Evolutionary conservation across 1,139 yeast species (phyloP).

Genomic region (Suhomyces guaymorum): DNA sequence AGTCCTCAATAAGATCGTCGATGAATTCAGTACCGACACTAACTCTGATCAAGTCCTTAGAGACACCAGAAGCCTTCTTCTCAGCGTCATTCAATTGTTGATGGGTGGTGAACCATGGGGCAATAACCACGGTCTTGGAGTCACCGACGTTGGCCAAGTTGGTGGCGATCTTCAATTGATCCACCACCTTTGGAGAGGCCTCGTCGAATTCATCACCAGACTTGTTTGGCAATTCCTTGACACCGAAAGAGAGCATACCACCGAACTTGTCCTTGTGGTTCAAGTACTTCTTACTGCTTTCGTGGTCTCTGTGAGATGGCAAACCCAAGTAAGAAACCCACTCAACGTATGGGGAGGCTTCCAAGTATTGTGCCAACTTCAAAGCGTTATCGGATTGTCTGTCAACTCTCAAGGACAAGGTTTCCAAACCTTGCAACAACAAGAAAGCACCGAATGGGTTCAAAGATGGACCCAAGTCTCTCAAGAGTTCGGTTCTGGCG

Average conservation of each 20-base stretch:
- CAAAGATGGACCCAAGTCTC: conserved; percentile 89
- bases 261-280: conserved; percentile 67
- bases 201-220: conserved; percentile 60
- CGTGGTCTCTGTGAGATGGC: conserved; percentile 79
- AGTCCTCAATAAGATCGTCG: conserved; percentile 85
- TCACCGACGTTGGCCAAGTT: conserved; percentile 97
- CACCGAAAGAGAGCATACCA: conserved; percentile 87
- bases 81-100: conserved; percentile 85
- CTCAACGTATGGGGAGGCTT: conserved; percentile 66
- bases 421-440: conserved; percentile 88
- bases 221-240: conserved; percentile 57
- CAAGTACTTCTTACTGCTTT: conserved; percentile 78
- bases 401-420: conserved; percentile 88
- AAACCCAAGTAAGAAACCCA: conserved; percentile 95
- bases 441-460: conserved; percentile 89
- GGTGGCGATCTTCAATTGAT: conserved; percentile 76
- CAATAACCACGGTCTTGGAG: conserved; percentile 88
- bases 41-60: conserved; percentile 83
- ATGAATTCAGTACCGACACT: conserved; percentile 88
- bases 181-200: conserved; percentile 82
- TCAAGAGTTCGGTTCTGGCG: conserved; percentile 78
- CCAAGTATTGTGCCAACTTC: conserved; percentile 75
- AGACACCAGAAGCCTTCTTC: conserved; percentile 78
- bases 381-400: conserved; percentile 88
- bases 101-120: conserved; percentile 95